Percentiles rank a stretch among this genome's conserved stretches.
phyloP scores from a whole-genome alignment of 371 early-diverging fungal genomes.

The Lichtheimia hyalospora region DNA sequence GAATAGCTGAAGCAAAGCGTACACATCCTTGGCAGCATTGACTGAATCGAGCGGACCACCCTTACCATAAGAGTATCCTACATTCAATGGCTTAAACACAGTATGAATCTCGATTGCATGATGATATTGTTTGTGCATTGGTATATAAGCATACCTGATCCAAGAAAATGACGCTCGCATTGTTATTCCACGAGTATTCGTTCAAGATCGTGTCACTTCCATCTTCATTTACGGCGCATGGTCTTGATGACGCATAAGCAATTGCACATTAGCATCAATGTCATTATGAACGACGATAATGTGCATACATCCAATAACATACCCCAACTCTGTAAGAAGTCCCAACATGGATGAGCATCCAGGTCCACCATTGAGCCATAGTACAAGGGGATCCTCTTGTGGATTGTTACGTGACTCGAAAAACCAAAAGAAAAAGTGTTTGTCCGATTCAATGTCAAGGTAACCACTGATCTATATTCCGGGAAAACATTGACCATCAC shows the following conservation, averaged over 20 bases:
- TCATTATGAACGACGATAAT: background rate
- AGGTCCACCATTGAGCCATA: constrained; percentile 82
- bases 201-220: constrained; percentile 59
- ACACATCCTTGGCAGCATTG: constrained; percentile 74
- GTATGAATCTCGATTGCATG: no score
- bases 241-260: constrained; percentile 30
- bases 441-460: constrained; percentile 62
- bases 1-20: constrained; percentile 74
- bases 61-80: constrained; percentile 72
- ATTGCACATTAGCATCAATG: background rate
- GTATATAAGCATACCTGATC: constrained; percentile 58
- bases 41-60: constrained; percentile 47
- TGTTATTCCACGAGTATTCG: constrained; percentile 69
- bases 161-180: constrained; percentile 74
- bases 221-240: constrained; percentile 62
- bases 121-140: no score
- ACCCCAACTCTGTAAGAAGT: constrained; percentile 74
- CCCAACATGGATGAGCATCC: constrained; percentile 78
- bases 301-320: no score
- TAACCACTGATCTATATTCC: constrained; percentile 68
- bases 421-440: constrained; percentile 75
- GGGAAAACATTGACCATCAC: background rate
- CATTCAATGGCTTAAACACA: constrained; percentile 59
- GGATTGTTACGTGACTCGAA: constrained; percentile 74
- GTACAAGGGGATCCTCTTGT: constrained; percentile 64